These are phyloP conservation scores for Medicago ruthenica DNA, from an alignment of 306 rosid species.

Conservation along the genomic window DNA sequence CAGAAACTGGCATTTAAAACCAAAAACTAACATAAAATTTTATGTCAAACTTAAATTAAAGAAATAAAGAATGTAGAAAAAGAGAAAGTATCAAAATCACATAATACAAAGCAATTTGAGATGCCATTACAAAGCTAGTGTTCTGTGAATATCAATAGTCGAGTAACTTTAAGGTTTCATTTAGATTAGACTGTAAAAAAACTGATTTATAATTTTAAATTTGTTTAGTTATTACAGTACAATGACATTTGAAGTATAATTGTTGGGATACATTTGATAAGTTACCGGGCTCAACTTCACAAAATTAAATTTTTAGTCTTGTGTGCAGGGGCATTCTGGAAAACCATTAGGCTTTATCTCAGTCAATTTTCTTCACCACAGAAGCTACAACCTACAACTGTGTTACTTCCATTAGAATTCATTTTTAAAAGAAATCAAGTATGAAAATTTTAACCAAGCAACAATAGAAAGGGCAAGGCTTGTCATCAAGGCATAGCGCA, in stretches of 20 bases:
- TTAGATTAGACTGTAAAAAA: conserved; percentile 11
- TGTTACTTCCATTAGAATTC: not conserved
- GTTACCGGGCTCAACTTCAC: not conserved
- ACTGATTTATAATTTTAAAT: conserved; percentile 9
- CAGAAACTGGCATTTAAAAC: conserved; percentile 36
- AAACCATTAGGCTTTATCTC: conserved; percentile 12
- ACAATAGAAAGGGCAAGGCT: not conserved
- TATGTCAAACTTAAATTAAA: conserved; percentile 6
- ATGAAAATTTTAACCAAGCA: conserved; percentile 9
- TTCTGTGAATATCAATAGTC: conserved; percentile 4
- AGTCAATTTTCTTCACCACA: conserved; percentile 10
- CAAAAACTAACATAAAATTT: conserved; percentile 23
- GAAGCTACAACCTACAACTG: not conserved
- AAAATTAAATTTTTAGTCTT: not conserved
- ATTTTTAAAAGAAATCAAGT: conserved; percentile 8
- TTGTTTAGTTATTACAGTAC: conserved; percentile 14
- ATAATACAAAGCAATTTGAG: conserved; percentile 24
- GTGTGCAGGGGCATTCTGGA: conserved; percentile 13
- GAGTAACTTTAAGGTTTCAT: conserved; percentile 4
- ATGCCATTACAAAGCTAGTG: conserved; percentile 9
- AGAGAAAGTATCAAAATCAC: conserved; percentile 14
- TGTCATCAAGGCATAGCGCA: too few relatives aligned
- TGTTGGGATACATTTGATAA: not conserved
- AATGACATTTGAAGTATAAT: conserved; percentile 4
- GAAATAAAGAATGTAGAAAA: not conserved